Evolutionary conservation across 352 stramenopile species (phyloP), one percentile per base, ranked within the genome.

Genomic region (Pythium angustatum): DNA sequence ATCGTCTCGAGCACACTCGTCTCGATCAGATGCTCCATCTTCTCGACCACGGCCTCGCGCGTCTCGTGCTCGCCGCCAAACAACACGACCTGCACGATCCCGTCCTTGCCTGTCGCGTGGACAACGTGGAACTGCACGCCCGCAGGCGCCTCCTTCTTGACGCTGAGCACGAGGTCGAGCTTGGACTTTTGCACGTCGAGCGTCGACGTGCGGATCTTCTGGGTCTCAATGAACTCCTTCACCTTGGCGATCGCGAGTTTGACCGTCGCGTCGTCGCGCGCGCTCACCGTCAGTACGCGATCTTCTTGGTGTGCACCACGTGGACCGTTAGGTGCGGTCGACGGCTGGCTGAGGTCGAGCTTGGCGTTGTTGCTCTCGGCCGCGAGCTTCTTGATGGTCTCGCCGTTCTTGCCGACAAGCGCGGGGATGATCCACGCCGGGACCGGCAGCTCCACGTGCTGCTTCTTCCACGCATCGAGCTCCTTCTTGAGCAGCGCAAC

Each of bases 351-450:
- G 61, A 91, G 71, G 61, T 89, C 80, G 31, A 91, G 66, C 19
- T 75, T 77, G 31, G 80, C 77, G 17, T 68, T 64, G 47, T 87
- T 83, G 66, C 74, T 80, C 50, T 90, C 76, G 2, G 76, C 58
- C 33, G 72, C 77, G 7, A 93, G 74, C 62, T 87, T 87, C 70
- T 89, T 87, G 62, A 93, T 93, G 15, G 77, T 85, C 47, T 93
- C 85, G 38, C 85, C 85, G 62, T 74, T 91, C 55, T 89, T 89
- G 36, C 85, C 85, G 14, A 93, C 70, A 7, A 93, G 63, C 26
- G 88, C 72, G 1, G 85, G 85, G 24, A 90, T 78, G 27, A 93
- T 64, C 79, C 83, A 93, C 14, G 71, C 63, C 34, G 77, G 64
- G 47, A 93, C 72, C 3, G 73, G 58, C n/a, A 93, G 24, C 48